Evolutionary conservation across 2,329 filamentous ascomycete species (phyloP).

Genomic region (Pseudogymnoascus sp.): DNA sequence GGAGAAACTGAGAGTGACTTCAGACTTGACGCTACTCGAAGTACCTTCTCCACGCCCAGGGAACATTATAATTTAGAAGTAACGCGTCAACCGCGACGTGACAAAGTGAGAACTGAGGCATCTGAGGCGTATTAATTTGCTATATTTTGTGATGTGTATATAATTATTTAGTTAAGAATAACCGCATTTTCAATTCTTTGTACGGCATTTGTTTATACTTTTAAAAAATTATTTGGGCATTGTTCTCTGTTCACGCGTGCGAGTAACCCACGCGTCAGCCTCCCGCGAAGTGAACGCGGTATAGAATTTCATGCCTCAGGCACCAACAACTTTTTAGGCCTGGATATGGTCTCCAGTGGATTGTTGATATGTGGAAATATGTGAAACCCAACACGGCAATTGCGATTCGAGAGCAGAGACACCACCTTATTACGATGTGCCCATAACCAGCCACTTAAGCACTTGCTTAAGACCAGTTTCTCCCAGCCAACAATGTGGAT

Average conservation of each 20-base stretch:
- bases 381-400: slow-evolving; percentile 5
- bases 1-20: background rate
- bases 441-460: slow-evolving; percentile 6
- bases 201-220: background rate
- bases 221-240: background rate
- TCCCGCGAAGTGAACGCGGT: background rate
- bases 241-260: background rate
- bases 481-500: slow-evolving; percentile 2
- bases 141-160: background rate
- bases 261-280: background rate
- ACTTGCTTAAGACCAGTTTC: slow-evolving; percentile 1
- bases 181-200: background rate
- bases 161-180: background rate
- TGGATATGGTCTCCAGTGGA: background rate
- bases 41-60: background rate
- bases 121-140: background rate
- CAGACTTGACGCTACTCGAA: background rate
- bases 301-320: background rate
- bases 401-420: slow-evolving; percentile 1
- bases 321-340: background rate
- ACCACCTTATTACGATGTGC: background rate
- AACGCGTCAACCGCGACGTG: slow-evolving; percentile 3
- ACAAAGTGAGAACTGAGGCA: background rate
- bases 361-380: background rate
- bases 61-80: background rate